Evolutionary conservation across 1,284 basidiomycete genomes (phyloP).

Genomic region (Cryptococcus deneoformans): DNA sequence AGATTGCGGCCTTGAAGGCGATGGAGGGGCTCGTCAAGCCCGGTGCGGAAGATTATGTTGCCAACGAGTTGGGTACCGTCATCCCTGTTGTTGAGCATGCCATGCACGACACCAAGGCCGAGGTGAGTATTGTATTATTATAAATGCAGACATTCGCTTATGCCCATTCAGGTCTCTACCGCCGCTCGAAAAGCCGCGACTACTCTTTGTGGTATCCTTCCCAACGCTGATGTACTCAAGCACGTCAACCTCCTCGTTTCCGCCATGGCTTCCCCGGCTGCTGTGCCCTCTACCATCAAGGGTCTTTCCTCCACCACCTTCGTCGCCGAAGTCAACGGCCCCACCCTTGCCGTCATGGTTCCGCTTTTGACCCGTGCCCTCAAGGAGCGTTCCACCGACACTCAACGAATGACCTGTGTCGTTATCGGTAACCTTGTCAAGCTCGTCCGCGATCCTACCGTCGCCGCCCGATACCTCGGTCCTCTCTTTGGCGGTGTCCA

Average conservation of each 20-base stretch:
- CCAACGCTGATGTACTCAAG: slow-evolving; percentile 88
- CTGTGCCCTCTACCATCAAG: slow-evolving; percentile 92
- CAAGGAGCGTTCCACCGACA: slow-evolving; percentile 95
- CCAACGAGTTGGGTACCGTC: slow-evolving; percentile 74
- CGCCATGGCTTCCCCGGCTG: slow-evolving; percentile 85
- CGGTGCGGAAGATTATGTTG: slow-evolving; percentile 74
- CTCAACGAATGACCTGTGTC: slow-evolving; percentile 76
- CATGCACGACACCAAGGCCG: slow-evolving; percentile 97
- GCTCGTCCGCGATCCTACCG: slow-evolving; percentile 86
- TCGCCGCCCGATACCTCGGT: slow-evolving; percentile 87
- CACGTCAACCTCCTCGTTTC: slow-evolving; percentile 90
- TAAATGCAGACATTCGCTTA: not conserved
- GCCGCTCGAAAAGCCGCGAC: slow-evolving; percentile 93
- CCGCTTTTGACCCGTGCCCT: slow-evolving; percentile 89
- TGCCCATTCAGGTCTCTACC: slow-evolving; percentile 65
- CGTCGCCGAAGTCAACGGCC: slow-evolving; percentile 94
- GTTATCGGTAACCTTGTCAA: slow-evolving; percentile 98
- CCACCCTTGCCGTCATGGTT: slow-evolving; percentile 93
- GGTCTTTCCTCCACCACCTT: slow-evolving; percentile 88
- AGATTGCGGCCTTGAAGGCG: slow-evolving; percentile 89
- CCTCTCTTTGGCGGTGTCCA: slow-evolving; percentile 87
- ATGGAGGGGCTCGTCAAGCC: slow-evolving; percentile 68
- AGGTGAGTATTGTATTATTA: slow-evolving; percentile 57
- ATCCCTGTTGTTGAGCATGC: slow-evolving; percentile 84
- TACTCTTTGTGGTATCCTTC: slow-evolving; percentile 83